Evolutionary conservation across 768 basidiomycete species (phyloP).

Genomic region (Lactarius tabidus): DNA sequence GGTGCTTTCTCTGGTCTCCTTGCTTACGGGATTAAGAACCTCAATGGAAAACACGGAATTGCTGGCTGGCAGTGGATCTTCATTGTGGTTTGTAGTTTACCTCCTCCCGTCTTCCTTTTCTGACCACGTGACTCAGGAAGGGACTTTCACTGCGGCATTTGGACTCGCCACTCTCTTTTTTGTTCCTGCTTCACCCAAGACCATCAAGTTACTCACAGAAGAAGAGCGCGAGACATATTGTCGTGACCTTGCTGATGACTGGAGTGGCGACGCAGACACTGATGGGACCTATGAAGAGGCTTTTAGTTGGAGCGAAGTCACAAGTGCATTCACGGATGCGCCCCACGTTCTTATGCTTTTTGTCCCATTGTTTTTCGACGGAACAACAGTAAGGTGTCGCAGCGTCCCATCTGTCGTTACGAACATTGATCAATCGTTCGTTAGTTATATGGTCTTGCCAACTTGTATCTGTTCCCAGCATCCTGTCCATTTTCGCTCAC

Average conservation of each 20-base stretch:
- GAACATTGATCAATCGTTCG: neutral
- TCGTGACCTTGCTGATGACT: slow-evolving; percentile 36
- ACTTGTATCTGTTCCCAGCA: slow-evolving; percentile 22
- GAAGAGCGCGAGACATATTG: slow-evolving; percentile 40
- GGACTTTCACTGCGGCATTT: slow-evolving; percentile 57
- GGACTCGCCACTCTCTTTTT: slow-evolving; percentile 50
- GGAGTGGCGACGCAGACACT: slow-evolving; percentile 33
- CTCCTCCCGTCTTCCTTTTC: neutral
- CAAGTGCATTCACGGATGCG: slow-evolving; percentile 39
- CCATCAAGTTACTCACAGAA: slow-evolving; percentile 47
- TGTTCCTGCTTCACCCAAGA: slow-evolving; percentile 42
- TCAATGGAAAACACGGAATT: slow-evolving; percentile 49
- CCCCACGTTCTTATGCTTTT: slow-evolving; percentile 54
- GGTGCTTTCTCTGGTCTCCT: slow-evolving; percentile 62
- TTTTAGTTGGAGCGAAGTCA: slow-evolving; percentile 57
- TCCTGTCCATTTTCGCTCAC: neutral
- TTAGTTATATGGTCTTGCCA: slow-evolving; percentile 25
- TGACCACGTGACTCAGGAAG: slow-evolving; percentile 38
- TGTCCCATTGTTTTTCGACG: slow-evolving; percentile 50
- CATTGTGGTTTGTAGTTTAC: slow-evolving; percentile 40
- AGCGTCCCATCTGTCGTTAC: neutral
- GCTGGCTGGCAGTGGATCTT: slow-evolving; percentile 68
- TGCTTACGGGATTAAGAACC: slow-evolving; percentile 52
- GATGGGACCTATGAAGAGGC: slow-evolving; percentile 40
- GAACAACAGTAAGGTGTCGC: slow-evolving; percentile 31